phyloP scores from a whole-genome alignment of 768 basidiomycete species.

The Austroboletus festivus region DNA sequence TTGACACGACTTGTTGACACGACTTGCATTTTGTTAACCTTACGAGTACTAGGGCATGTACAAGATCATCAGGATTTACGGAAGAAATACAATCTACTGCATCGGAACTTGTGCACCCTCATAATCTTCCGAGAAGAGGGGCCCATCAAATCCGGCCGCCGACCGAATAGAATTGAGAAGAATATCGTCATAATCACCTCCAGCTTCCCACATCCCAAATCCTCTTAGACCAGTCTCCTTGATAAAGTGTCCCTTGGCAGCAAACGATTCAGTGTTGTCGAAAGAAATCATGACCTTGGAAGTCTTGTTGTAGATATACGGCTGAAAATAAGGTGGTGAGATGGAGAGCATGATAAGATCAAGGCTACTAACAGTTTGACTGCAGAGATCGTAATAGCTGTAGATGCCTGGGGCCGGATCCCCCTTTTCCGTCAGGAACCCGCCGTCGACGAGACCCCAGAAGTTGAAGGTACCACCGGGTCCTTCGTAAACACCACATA shows the following conservation, averaged over 20 bases:
- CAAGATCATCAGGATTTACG: too few species aligned
- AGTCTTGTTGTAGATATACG: conserved; percentile 59
- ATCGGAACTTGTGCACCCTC: too few species aligned
- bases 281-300: conserved; percentile 61
- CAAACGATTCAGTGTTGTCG: conserved; percentile 59
- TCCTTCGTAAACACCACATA: conserved; percentile 47
- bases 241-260: conserved; percentile 61
- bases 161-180: conserved; percentile 54
- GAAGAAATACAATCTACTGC: too few species aligned
- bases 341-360: background rate
- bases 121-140: too few species aligned
- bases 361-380: conserved; percentile 57
- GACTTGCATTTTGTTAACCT: too few species aligned
- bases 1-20: too few species aligned
- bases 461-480: conserved; percentile 57
- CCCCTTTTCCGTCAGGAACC: conserved; percentile 42
- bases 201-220: conserved; percentile 72
- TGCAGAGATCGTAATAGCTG: conserved; percentile 63
- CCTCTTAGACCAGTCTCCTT: conserved; percentile 51
- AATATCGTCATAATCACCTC: conserved; percentile 59
- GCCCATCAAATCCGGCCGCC: conserved; percentile 8
- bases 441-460: conserved; percentile 56
- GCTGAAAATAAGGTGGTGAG: conserved; percentile 39
- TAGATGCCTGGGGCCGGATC: conserved; percentile 42
- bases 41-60: too few species aligned